Conservation (phyloP, 2,329 filamentous ascomycete species). For the Periconia sp. region DNA sequence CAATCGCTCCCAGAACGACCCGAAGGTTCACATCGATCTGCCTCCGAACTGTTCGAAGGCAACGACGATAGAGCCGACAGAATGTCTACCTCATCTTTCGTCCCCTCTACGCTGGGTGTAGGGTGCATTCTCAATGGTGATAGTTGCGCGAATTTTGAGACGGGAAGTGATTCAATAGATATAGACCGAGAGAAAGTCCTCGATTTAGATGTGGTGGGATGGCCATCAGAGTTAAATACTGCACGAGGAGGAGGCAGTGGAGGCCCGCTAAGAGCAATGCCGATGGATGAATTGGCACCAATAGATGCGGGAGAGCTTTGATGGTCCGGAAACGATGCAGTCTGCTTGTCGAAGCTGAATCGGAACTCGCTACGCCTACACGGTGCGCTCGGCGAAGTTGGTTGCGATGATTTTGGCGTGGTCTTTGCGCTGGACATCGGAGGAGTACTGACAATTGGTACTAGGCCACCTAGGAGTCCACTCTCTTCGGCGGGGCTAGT, state of each 20-base stretch:
- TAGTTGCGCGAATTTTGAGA: no score
- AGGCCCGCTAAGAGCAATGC: slow-evolving; percentile 11
- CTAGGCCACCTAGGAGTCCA: slow-evolving; percentile 36
- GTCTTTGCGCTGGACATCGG: no score
- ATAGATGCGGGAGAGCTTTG: background rate
- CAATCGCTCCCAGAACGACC: background rate
- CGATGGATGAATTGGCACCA: slow-evolving; percentile 6
- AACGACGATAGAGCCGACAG: background rate
- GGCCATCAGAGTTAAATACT: background rate
- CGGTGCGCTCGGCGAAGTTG: slow-evolving; percentile 6
- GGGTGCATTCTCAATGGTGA: no score
- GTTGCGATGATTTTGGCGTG: background rate
- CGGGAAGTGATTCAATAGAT: background rate
- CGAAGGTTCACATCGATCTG: background rate
- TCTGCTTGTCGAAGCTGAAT: slow-evolving; percentile 15
- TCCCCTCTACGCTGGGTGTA: no score
- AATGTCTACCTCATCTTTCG: background rate
- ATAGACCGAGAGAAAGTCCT: background rate
- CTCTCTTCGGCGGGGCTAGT: slow-evolving; percentile 26
- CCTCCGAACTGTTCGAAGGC: background rate
- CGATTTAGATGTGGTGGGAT: background rate
- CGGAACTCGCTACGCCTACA: slow-evolving; percentile 14
- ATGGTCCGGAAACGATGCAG: background rate
- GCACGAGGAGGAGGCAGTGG: background rate
- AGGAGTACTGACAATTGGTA: slow-evolving; percentile 24